These are phyloP conservation scores for Trichoderma reesei DNA, from an alignment of 495 filamentous ascomycete genomes.

Conservation along the genomic window DNA sequence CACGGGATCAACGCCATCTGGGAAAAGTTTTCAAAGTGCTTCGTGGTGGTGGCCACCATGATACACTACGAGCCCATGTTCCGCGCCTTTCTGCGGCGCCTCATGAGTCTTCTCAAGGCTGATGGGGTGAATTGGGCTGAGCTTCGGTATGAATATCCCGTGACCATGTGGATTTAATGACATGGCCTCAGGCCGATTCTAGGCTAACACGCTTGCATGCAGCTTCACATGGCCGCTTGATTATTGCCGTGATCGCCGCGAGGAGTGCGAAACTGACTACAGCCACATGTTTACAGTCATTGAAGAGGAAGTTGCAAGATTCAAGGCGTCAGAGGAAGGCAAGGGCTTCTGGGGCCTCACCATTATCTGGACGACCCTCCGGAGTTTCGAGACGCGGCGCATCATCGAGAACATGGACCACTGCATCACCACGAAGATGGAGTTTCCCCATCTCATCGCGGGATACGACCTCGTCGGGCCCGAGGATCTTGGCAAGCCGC, in stretches of 20 bases:
- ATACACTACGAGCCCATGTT: slow-evolving; percentile 89
- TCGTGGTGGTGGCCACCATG: slow-evolving; percentile 59
- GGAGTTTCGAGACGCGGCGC: slow-evolving; percentile 48
- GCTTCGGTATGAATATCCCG: slow-evolving; percentile 31
- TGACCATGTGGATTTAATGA: background rate
- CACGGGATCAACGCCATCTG: slow-evolving; percentile 74
- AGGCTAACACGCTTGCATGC: slow-evolving; percentile 15
- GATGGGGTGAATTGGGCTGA: slow-evolving; percentile 83
- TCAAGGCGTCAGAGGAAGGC: slow-evolving; percentile 56
- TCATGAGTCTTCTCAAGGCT: slow-evolving; percentile 56
- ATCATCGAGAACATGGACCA: slow-evolving; percentile 74
- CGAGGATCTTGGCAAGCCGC: slow-evolving; percentile 67
- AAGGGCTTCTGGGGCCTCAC: slow-evolving; percentile 72
- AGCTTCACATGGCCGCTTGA: slow-evolving; percentile 50
- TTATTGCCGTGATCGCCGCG: slow-evolving; percentile 49
- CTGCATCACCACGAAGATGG: slow-evolving; percentile 69
- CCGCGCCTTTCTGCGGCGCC: slow-evolving; percentile 55
- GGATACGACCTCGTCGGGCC: slow-evolving; percentile 86
- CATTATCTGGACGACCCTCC: slow-evolving; percentile 77
- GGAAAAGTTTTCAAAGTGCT: slow-evolving; percentile 63
- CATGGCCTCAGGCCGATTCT: background rate
- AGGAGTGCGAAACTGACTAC: slow-evolving; percentile 51
- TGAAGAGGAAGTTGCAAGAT: slow-evolving; percentile 68
- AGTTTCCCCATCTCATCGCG: slow-evolving; percentile 69
- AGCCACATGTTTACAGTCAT: slow-evolving; percentile 58